These are phyloP conservation scores for Beauveria caledonica DNA, from an alignment of 2,329 filamentous ascomycete genomes.

Conservation along the genomic window DNA sequence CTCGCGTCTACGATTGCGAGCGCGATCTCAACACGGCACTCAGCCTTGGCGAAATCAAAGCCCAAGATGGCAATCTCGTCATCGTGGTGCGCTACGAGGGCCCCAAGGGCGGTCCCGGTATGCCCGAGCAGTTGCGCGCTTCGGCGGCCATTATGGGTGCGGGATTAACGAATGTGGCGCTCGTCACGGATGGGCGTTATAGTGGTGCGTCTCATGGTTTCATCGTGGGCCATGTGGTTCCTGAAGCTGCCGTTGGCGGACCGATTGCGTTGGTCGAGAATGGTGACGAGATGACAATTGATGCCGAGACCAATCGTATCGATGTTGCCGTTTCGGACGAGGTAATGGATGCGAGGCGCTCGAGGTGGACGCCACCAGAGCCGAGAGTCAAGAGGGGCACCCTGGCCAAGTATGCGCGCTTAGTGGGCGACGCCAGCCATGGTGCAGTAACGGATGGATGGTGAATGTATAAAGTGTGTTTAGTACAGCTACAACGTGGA, in stretches of 20 bases:
- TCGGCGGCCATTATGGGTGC: slow-evolving; percentile 90
- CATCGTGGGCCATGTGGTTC: slow-evolving; percentile 87
- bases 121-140: slow-evolving; percentile 90
- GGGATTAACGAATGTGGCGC: slow-evolving; percentile 74
- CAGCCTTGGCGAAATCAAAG: slow-evolving; percentile 52
- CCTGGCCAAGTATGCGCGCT: slow-evolving; percentile 78
- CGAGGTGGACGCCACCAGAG: slow-evolving; percentile 61
- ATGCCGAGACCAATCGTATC: slow-evolving; percentile 74
- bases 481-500: not conserved
- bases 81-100: slow-evolving; percentile 90
- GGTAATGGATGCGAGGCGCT: slow-evolving; percentile 58
- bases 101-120: slow-evolving; percentile 85
- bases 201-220: slow-evolving; percentile 84
- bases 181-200: slow-evolving; percentile 90
- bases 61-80: slow-evolving; percentile 65
- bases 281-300: slow-evolving; percentile 79
- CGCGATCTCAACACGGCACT: slow-evolving; percentile 68
- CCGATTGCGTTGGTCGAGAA: slow-evolving; percentile 76
- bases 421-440: slow-evolving; percentile 87
- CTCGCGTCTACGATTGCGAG: slow-evolving; percentile 81
- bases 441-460: slow-evolving; percentile 73
- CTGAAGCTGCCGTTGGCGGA: slow-evolving; percentile 81
- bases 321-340: slow-evolving; percentile 55
- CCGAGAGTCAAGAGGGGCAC: slow-evolving; percentile 72
- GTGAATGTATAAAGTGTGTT: slow-evolving; percentile 13